Evolutionary conservation across 1,284 basidiomycete genomes (phyloP).

Genomic region (Ustilago trichophora): DNA sequence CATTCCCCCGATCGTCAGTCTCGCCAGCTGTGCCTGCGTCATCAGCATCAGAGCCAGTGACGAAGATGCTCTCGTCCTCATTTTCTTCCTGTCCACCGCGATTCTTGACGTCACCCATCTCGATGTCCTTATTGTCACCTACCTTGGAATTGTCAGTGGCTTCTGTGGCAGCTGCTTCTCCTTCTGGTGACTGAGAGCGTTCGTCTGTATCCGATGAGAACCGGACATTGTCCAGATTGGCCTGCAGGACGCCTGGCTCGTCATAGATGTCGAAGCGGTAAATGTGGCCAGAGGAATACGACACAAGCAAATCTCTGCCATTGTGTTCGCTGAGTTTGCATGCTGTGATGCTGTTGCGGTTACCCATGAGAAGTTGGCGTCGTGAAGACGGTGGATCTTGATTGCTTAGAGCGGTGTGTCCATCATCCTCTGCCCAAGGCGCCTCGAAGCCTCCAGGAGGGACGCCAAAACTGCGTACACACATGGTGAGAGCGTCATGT

Average conservation of each 20-base stretch:
- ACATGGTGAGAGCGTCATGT: conserved; percentile 74
- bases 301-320: conserved; percentile 58
- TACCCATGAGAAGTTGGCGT: conserved; percentile 16
- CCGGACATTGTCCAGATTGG: conserved; percentile 17
- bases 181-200: conserved; percentile 7
- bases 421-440: conserved; percentile 18
- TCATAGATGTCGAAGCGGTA: conserved; percentile 64
- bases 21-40: no score
- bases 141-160: not conserved
- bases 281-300: conserved; percentile 56
- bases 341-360: conserved; percentile 57
- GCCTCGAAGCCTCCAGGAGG: conserved; percentile 65
- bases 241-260: conserved; percentile 38
- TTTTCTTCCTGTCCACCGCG: no score
- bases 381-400: conserved; percentile 2
- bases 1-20: no score
- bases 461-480: conserved; percentile 84
- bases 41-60: no score
- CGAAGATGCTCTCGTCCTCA: no score
- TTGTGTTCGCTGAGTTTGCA: conserved; percentile 58
- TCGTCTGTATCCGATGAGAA: conserved; percentile 9
- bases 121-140: not conserved
- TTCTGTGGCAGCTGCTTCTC: not conserved
- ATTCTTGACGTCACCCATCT: not conserved
- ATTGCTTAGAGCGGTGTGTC: conserved; percentile 11